Base-by-base conservation (phyloP, 768 basidiomycete genomes). In the Fistulinella prunicolor region DNA sequence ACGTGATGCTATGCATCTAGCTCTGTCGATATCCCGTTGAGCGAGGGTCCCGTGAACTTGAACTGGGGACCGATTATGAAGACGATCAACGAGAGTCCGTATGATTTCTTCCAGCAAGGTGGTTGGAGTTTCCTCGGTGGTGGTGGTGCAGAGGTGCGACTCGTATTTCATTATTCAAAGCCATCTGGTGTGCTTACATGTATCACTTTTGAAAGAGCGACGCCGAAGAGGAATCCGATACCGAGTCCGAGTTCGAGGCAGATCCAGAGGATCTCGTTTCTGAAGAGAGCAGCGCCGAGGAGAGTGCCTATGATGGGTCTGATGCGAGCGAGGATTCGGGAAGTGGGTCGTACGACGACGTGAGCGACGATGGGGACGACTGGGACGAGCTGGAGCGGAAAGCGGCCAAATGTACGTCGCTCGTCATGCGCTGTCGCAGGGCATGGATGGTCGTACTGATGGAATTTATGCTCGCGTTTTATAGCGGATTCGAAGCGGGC, bases 11-110 rank as follows among this genome's bases (percentile, higher is more conserved):
- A 13, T 16, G 21, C n/a, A 30, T 47, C 46, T 12, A 97, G 94
- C 62, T 97, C 94, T 6, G 94, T 97, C 47, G 96, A 99, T 63
- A 94, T 99, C 48, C 86, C 96, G 8, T 79, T 96, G 71, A 88
- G 88, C 38, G 95, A 97, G 68, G 89, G 94, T 5, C 91, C 92
- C 7, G 92, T 99, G 73, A 98, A 98, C 68, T 74, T 97, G 70
- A 95, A 96, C 62, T 99, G 95, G 96, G 85, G 86, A 6, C 89
- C 89, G 3, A 96, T 99, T 66, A 97, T 99, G 93, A 98, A 97
- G 70, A 94, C 92, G 32, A 85, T 97, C 70, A 96, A 96, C 54
- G 95, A 98, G 55, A 91, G 86, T 54, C 94, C 96, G 0, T 83
- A 88, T 56, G 91, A 89, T 23, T 99, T 98, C 73, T 99, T 94